Percentiles rank a stretch among this genome's conserved stretches.
phyloP scores from a whole-genome alignment of 1,284 basidiomycete species.

The Irpex lacteus region DNA sequence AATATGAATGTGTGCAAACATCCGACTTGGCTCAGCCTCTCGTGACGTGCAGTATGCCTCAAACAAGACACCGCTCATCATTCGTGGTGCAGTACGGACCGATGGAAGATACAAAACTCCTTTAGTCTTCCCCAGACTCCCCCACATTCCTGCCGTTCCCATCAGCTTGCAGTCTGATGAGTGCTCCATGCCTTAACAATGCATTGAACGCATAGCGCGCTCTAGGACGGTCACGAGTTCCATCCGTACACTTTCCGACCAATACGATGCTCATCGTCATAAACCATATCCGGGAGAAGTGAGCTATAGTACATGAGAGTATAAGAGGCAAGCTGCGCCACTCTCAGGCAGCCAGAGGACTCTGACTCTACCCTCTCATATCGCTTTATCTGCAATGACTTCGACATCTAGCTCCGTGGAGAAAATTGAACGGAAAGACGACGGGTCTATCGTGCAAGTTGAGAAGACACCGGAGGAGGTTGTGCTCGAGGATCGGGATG shows the following conservation, averaged over 20 bases:
- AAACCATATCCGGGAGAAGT: not conserved
- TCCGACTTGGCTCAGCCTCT: not conserved
- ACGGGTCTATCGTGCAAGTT: conserved; percentile 16
- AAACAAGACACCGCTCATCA: not conserved
- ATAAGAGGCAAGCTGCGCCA: not conserved
- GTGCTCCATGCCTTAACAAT: not conserved
- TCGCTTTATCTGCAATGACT: not conserved
- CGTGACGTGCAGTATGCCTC: not conserved
- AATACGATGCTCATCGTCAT: not conserved
- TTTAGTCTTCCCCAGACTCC: not conserved
- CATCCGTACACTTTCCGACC: not conserved
- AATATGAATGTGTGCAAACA: not conserved
- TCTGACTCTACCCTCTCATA: not conserved
- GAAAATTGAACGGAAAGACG: conserved; percentile 17
- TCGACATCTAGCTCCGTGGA: conserved; percentile 4
- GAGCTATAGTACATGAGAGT: not conserved
- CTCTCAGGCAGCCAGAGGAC: not conserved
- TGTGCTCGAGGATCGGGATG: conserved; percentile 13
- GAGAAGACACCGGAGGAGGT: conserved; percentile 14
- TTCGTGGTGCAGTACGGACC: not conserved
- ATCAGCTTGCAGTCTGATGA: not conserved
- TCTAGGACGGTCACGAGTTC: not conserved
- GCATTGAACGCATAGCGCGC: not conserved
- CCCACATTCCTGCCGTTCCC: not conserved
- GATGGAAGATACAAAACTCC: not conserved